Conservation (phyloP, 1,139 yeast species). For the Pichia sp. region DNA sequence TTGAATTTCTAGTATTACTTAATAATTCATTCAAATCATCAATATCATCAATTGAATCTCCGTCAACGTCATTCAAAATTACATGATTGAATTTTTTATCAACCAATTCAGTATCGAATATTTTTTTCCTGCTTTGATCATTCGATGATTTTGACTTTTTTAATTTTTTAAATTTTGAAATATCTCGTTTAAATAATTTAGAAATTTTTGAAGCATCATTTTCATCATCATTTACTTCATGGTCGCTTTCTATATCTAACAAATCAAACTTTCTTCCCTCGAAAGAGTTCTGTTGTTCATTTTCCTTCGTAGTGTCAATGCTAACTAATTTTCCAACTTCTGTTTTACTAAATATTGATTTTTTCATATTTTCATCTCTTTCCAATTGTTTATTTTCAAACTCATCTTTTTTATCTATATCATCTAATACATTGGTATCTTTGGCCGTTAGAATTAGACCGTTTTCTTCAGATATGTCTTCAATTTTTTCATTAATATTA, state of each 20-base stretch:
- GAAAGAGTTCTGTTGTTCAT: background rate
- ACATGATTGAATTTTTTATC: slow-evolving; percentile 27
- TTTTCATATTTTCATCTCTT: slow-evolving; percentile 30
- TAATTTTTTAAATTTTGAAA: slow-evolving; percentile 20
- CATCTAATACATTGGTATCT: slow-evolving; percentile 35
- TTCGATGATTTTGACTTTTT: slow-evolving; percentile 20
- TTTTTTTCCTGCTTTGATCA: slow-evolving; percentile 9
- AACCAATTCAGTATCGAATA: slow-evolving; percentile 23
- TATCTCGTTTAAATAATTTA: slow-evolving; percentile 25
- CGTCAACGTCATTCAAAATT: slow-evolving; percentile 30
- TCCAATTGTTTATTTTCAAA: slow-evolving; percentile 42
- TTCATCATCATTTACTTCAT: slow-evolving; percentile 30
- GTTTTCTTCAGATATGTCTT: no score
- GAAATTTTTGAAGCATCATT: slow-evolving; percentile 26
- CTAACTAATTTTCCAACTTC: slow-evolving; percentile 11
- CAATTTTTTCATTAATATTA: no score
- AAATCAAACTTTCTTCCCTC: slow-evolving; percentile 20
- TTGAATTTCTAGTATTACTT: slow-evolving; percentile 36
- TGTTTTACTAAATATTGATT: slow-evolving; percentile 24
- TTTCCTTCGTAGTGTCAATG: background rate
- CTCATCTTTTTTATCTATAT: slow-evolving; percentile 26
- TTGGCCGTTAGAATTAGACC: slow-evolving; percentile 55
- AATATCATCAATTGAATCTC: slow-evolving; percentile 38
- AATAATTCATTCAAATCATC: slow-evolving; percentile 31
- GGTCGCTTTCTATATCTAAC: slow-evolving; percentile 30